phyloP scores from a whole-genome alignment of 768 basidiomycete species.

The Coprinopsis strossmayeri region DNA sequence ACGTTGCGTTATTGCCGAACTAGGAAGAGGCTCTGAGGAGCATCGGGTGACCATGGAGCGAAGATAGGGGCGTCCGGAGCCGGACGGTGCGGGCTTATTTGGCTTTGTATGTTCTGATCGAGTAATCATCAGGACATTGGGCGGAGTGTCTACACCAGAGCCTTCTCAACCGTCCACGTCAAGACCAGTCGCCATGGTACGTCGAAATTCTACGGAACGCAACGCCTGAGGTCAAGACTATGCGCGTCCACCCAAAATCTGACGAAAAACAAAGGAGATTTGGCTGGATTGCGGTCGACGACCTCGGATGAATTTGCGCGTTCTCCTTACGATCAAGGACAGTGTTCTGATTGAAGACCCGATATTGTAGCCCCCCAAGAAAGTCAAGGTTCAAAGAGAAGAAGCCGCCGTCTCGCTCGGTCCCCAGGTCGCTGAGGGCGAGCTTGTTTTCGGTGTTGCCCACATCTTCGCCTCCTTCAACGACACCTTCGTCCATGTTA shows the following conservation, averaged over 20 bases:
- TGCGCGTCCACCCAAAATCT: neutral
- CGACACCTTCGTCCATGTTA: slow-evolving; percentile 99
- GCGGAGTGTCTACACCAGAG: neutral
- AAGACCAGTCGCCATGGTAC: slow-evolving; percentile 31
- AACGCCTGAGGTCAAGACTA: slow-evolving; percentile 9
- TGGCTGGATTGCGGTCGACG: slow-evolving; percentile 48
- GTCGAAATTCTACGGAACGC: slow-evolving; percentile 16
- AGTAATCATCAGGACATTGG: neutral
- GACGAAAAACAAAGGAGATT: slow-evolving; percentile 2
- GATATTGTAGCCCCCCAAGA: slow-evolving; percentile 70
- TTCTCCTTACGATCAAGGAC: neutral
- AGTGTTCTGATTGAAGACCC: neutral
- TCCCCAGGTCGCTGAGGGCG: slow-evolving; percentile 93
- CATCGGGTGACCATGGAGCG: slow-evolving; percentile 4
- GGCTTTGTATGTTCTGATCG: no score
- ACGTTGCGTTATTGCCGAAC: neutral
- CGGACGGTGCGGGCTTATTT: no score
- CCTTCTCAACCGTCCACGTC: slow-evolving; percentile 21
- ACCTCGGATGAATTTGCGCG: slow-evolving; percentile 33
- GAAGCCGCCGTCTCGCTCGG: slow-evolving; percentile 87
- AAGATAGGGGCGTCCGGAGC: slow-evolving; percentile 11
- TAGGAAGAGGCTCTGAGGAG: neutral
- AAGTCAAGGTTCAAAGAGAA: slow-evolving; percentile 71
- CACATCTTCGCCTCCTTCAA: slow-evolving; percentile 99
- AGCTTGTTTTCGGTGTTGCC: slow-evolving; percentile 96